A percentile compares a stretch with the other conserved stretches of the same genome.
These are phyloP conservation scores for Lagerstroemia speciosa DNA, from an alignment of 345 rosid genomes.

Conservation along the genomic window DNA sequence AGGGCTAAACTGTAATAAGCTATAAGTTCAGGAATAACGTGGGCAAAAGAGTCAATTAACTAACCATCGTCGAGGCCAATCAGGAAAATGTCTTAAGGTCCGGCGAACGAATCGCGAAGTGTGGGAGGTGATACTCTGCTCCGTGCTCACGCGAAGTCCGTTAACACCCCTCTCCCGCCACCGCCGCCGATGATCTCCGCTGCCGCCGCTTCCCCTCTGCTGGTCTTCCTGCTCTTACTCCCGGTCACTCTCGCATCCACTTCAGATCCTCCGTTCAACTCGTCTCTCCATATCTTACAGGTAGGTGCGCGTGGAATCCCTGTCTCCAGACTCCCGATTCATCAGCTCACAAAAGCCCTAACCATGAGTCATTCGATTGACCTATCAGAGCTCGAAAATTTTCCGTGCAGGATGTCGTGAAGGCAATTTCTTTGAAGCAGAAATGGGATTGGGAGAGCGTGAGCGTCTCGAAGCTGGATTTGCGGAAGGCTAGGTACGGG, in stretches of 20 bases:
- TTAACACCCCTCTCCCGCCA: not conserved
- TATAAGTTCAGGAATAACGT: too few species aligned
- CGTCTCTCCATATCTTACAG: constrained; percentile 23
- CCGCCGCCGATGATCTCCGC: constrained; percentile 8
- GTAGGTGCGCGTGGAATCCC: constrained; percentile 26
- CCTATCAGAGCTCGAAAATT: not conserved
- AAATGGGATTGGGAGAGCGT: constrained; percentile 45
- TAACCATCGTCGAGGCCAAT: too few species aligned
- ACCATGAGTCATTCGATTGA: not conserved
- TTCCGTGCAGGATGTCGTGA: constrained; percentile 46
- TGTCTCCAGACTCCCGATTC: not conserved
- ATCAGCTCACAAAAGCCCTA: too few species aligned
- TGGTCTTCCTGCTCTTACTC: constrained; percentile 3
- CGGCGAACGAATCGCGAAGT: too few species aligned
- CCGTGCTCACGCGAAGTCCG: constrained; percentile 5
- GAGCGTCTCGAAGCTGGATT: constrained; percentile 30
- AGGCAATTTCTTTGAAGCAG: constrained; percentile 42
- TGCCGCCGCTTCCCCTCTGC: constrained; percentile 17
- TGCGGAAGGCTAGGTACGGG: constrained; percentile 39
- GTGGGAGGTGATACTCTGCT: not conserved
- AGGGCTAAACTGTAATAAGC: too few species aligned
- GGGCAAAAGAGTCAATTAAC: too few species aligned
- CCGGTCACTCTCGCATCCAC: constrained; percentile 9
- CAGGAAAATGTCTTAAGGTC: too few species aligned
- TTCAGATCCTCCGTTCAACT: constrained; percentile 8